phyloP scores from a whole-genome alignment of 345 rosid species.

The Pelargonium nanum region DNA sequence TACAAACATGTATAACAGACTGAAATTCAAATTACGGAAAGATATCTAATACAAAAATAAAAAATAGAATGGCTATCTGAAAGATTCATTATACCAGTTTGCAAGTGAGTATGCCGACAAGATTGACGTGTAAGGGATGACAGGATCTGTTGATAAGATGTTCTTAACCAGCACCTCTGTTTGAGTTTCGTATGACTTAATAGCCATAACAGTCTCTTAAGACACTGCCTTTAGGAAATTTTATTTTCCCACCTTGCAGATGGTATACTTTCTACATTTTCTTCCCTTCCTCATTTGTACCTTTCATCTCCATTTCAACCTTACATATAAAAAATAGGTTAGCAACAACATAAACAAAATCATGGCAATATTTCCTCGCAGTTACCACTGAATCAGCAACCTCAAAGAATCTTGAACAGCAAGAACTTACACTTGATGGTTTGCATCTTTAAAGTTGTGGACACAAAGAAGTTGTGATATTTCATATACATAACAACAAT shows the following conservation, averaged over 20 bases:
- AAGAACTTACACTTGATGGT: not conserved
- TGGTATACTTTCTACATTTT: constrained; percentile 6
- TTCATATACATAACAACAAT: too few species aligned
- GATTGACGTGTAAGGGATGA: constrained; percentile 68
- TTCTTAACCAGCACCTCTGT: constrained; percentile 50
- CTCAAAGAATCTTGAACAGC: not conserved
- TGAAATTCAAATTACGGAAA: not conserved
- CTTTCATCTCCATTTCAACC: constrained; percentile 10
- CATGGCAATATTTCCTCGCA: not conserved
- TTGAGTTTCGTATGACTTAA: constrained; percentile 55
- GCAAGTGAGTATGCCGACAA: constrained; percentile 62
- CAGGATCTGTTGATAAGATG: constrained; percentile 53
- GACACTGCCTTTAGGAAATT: constrained; percentile 20
- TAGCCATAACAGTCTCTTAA: constrained; percentile 31
- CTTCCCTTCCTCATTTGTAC: constrained; percentile 12
- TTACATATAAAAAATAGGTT: constrained; percentile 6
- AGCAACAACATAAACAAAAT: not conserved
- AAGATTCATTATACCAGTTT: constrained; percentile 48
- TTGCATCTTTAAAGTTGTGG: not conserved
- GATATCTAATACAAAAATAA: not conserved
- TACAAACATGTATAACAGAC: too few species aligned
- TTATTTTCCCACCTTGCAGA: constrained; percentile 5
- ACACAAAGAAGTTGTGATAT: not conserved
- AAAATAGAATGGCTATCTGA: not conserved
- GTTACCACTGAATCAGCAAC: not conserved